phyloP scores from a whole-genome alignment of 164 flowering plant genomes.

The Stephania cephalantha region DNA sequence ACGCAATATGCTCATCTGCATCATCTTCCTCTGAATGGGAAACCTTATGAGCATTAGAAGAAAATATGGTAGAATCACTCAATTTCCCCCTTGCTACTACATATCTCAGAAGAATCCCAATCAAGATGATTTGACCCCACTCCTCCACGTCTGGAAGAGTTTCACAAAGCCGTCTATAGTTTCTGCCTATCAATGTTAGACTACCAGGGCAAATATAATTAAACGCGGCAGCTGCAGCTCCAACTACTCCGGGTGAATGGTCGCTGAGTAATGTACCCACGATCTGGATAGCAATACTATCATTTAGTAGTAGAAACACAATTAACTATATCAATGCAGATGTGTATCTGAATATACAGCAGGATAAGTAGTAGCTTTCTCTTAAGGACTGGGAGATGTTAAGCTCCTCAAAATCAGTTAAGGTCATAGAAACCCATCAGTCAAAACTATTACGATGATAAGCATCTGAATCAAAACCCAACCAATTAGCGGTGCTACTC shows the following conservation, averaged over 20 bases:
- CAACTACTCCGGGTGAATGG: constrained; percentile 89
- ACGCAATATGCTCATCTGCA: constrained; percentile 18
- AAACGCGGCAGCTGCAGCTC: constrained; percentile 97
- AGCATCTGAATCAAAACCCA: neutral
- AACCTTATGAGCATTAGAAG: constrained; percentile 25
- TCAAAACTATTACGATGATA: neutral
- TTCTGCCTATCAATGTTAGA: constrained; percentile 61
- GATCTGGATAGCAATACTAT: constrained; percentile 45
- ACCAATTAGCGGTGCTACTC: neutral
- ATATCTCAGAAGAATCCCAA: constrained; percentile 81
- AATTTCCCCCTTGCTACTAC: constrained; percentile 79
- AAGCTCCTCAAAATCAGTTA: neutral
- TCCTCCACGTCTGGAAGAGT: constrained; percentile 96
- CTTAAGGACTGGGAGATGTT: neutral
- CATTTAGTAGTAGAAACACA: neutral
- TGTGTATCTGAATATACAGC: neutral
- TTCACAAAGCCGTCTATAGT: constrained; percentile 68
- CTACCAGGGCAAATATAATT: constrained; percentile 74
- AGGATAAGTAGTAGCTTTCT: neutral
- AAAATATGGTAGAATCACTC: constrained; percentile 62
- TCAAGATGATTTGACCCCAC: constrained; percentile 90
- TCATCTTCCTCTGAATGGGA: constrained; percentile 32
- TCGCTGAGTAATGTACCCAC: constrained; percentile 71
- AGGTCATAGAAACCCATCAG: neutral
- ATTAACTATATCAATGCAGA: neutral